Evolutionary conservation across 31 red algal species (phyloP), one percentile per base, ranked within the genome.

Genomic region (Asparagopsis taxiformis): DNA sequence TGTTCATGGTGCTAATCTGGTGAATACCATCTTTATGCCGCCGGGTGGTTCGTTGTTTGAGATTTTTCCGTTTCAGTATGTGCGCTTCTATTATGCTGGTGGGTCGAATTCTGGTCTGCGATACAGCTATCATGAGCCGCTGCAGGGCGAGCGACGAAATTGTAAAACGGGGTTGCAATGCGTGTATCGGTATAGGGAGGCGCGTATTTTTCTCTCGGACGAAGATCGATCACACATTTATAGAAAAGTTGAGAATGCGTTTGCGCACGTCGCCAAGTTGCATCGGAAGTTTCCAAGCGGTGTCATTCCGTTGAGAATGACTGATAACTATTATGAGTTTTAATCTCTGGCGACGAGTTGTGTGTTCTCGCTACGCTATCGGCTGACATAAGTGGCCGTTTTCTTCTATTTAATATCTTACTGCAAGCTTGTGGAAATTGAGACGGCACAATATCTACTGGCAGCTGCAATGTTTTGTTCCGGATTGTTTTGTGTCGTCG

Each of bases 1-100:
- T 19, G 52, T 93, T 7, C 89, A 93, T 66, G 89, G 89, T 0
- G 89, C 89, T 3, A 93, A 93, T 59, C 74, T 93, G 55, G 79
- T 85, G 46, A 93, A 93, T 37, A 56, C 89, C 20, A 67, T 84
- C 36, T 93, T 93, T 35, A 71, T 85, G 60, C 89, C 89, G 17
- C 41, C 86, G 1, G 72, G 48, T 5, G 79, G 82, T 10, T 86
- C 79, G 17, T 35, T 96, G 38, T 88, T 96, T 43, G 93, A 96
- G 68, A 84, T 96, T 38, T 91, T 96, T 65, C 93, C 93, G 10
- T 86, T 66, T 57, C 62, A 72, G 33, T 96, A 88, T 72, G 88
- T 88, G 36, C 57, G 79, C 3, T 86, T 64, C 32, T 88, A 83
- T 36, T 96, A 96, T 63, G 73, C 67, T 32, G 82, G 62, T 8